These are phyloP conservation scores for Acmispon strigosus DNA, from an alignment of 306 rosid genomes.

Conservation along the genomic window DNA sequence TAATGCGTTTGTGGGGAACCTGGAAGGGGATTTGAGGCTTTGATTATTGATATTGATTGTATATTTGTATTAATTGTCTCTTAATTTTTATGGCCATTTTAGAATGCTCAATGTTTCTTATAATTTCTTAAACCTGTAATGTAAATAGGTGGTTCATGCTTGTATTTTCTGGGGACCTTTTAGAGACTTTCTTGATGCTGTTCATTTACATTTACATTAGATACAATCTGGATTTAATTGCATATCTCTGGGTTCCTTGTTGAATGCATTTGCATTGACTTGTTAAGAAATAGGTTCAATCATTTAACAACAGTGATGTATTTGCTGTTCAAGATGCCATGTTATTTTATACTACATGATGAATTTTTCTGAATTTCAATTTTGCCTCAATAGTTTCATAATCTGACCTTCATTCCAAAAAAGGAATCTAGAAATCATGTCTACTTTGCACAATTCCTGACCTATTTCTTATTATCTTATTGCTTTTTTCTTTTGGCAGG, in stretches of 20 bases:
- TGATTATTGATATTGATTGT: not conserved
- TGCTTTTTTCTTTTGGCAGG: constrained; percentile 21
- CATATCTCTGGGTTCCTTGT: no score
- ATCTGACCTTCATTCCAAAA: not conserved
- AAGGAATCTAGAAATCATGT: not conserved
- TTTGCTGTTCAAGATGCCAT: not conserved
- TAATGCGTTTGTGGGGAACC: not conserved
- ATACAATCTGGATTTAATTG: not conserved
- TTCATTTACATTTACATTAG: not conserved
- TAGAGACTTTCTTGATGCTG: not conserved
- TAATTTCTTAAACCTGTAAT: not conserved
- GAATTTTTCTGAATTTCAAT: not conserved
- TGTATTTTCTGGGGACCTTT: not conserved
- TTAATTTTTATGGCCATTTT: not conserved
- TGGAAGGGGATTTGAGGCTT: not conserved
- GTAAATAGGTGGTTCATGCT: not conserved
- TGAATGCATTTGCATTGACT: not conserved
- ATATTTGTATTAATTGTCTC: not conserved
- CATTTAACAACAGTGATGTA: not conserved
- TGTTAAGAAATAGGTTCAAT: not conserved
- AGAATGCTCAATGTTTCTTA: not conserved
- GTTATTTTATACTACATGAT: not conserved
- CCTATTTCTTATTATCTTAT: not conserved
- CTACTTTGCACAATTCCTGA: not conserved
- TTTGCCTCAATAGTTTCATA: not conserved